These are phyloP conservation scores for Catharanthus roseus DNA, from an alignment of 257 asterid genomes.

Conservation along the genomic window DNA sequence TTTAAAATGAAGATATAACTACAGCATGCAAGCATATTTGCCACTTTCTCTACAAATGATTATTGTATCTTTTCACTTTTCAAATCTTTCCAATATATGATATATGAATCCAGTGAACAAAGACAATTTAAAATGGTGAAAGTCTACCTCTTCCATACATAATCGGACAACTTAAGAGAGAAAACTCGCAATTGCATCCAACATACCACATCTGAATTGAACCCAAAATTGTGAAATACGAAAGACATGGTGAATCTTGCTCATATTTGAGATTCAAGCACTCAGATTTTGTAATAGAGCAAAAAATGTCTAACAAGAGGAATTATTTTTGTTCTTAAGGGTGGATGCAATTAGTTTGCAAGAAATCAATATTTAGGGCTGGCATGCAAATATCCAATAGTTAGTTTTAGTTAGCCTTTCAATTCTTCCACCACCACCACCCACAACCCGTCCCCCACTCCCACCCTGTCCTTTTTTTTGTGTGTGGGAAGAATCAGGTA, in stretches of 20 bases:
- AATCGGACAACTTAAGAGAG: background rate
- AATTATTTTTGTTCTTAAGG: background rate
- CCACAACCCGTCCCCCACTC: too few species aligned
- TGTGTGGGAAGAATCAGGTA: constrained; percentile 4
- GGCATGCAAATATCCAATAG: background rate
- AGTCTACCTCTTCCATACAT: background rate
- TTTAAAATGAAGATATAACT: too few species aligned
- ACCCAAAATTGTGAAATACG: background rate
- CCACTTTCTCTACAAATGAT: background rate
- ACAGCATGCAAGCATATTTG: background rate
- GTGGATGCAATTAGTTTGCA: background rate
- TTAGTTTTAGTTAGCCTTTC: background rate
- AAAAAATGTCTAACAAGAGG: background rate
- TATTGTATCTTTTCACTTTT: background rate
- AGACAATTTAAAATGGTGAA: background rate
- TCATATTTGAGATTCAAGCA: background rate
- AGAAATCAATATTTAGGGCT: background rate
- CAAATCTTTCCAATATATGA: background rate
- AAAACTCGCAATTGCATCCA: background rate
- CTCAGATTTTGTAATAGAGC: background rate
- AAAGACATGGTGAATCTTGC: background rate
- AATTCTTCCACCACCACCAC: too few species aligned
- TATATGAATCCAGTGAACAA: background rate
- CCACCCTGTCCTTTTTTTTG: too few species aligned
- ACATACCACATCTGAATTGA: background rate